Percentiles rank a stretch among this genome's conserved stretches.
Conservation (phyloP, 148 eudicot species). For the Silene latifolia region DNA sequence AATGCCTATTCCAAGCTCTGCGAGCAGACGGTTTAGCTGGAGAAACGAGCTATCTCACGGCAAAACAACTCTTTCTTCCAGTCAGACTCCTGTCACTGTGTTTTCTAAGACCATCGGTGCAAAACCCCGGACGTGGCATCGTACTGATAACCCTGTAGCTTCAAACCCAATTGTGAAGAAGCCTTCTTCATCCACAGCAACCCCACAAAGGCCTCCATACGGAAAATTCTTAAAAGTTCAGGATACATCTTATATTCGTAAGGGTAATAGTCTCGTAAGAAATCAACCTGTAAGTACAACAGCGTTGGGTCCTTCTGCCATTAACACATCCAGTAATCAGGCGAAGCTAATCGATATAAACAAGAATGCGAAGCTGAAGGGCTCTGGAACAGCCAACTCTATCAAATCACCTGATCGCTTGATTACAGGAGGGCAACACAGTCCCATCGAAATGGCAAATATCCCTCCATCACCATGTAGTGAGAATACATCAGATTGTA, state of each 20-base stretch:
- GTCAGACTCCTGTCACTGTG: constrained; percentile 25
- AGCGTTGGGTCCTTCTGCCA: constrained; percentile 29
- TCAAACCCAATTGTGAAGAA: constrained; percentile 33
- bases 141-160: constrained; percentile 40
- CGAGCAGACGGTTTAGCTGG: constrained; percentile 19
- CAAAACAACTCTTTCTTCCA: constrained; percentile 37
- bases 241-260: constrained; percentile 64
- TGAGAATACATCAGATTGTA: constrained; percentile 29
- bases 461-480: constrained; percentile 40
- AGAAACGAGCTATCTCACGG: constrained; percentile 34
- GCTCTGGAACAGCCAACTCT: constrained; percentile 18
- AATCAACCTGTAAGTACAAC: constrained; percentile 35
- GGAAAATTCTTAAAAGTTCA: constrained; percentile 28
- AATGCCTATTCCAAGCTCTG: constrained; percentile 20
- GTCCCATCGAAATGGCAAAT: constrained; percentile 44
- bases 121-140: constrained; percentile 77
- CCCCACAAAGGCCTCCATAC: constrained; percentile 31
- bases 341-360: constrained; percentile 27
- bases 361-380: constrained; percentile 6
- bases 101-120: constrained; percentile 35
- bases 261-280: constrained; percentile 84
- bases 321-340: constrained; percentile 27
- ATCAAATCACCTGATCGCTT: constrained; percentile 20
- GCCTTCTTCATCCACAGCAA: constrained; percentile 26
- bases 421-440: constrained; percentile 23